A percentile compares a stretch with the other conserved stretches of the same genome.
Conservation (phyloP, 306 rosid genomes). For the Ormosia emarginata region DNA sequence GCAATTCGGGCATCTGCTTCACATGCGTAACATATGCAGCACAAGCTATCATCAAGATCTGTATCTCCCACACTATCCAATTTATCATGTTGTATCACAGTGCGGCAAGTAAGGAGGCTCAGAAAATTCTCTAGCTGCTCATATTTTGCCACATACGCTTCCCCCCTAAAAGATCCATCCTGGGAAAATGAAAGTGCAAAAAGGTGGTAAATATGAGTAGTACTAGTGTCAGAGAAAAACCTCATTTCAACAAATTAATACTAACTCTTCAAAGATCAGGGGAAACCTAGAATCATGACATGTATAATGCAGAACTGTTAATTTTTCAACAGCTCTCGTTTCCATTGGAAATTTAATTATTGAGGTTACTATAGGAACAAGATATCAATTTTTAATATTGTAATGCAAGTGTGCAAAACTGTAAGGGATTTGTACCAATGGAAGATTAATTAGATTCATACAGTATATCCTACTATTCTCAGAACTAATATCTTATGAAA, state of each 20-base stretch:
- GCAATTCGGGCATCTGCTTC: conserved; percentile 69
- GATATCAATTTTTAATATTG: neutral
- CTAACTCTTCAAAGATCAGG: neutral
- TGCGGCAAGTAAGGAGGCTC: conserved; percentile 61
- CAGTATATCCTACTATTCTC: neutral
- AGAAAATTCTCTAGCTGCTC: conserved; percentile 72
- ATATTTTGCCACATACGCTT: conserved; percentile 46
- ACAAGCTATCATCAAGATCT: conserved; percentile 51
- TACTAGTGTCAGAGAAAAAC: neutral
- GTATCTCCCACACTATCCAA: conserved; percentile 38
- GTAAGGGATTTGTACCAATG: neutral
- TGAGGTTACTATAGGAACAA: neutral
- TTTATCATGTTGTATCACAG: conserved; percentile 38
- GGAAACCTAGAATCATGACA: neutral
- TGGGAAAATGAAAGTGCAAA: conserved; percentile 33
- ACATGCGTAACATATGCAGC: conserved; percentile 83
- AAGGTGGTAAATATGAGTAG: neutral
- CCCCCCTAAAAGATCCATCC: conserved; percentile 73
- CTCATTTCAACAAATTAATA: neutral
- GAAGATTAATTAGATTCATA: neutral
- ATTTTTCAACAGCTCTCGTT: neutral
- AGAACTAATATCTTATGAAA: neutral
- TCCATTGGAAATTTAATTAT: neutral
- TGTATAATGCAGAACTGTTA: neutral
- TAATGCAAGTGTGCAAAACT: neutral